Evolutionary conservation across 2,329 filamentous ascomycete genomes (phyloP), one percentile per base, ranked within the genome.

Genomic region (Ophiostoma australiae): DNA sequence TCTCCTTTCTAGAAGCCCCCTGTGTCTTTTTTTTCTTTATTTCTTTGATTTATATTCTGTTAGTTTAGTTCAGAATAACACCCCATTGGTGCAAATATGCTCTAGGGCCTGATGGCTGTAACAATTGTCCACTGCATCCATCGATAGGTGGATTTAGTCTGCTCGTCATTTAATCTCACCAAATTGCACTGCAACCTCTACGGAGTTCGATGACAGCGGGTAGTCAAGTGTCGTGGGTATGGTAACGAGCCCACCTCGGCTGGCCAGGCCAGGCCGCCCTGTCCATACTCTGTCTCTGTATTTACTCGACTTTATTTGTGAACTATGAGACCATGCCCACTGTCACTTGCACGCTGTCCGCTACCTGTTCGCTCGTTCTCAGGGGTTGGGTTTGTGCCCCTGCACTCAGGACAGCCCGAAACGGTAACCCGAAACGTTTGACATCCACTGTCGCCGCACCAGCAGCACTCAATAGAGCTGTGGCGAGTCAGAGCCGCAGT

Each of bases 391-490:
- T n/a, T 58, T 11, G 10, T 27, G 48, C n/a, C 52, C 52, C 52
- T 58, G 52, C 52, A 35, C 61, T 23, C 17, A 11, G 5, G 61
- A 37, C 31, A 35, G 15, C 61, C 63, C 63, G 63, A 66, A 66
- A 66, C 63, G 63, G 63, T 15, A 66, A 23, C 52, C 35, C 63
- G 63, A 66, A 66, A 66, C 63, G 63, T 39, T 39, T 37, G 20
- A 39, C 63, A 39, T 41, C 35, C 63, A 66, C 63, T 39, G 63
- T 31, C 61, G 61, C 61, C 33, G 33, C 31, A 37, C 61, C 31
- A 35, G 10, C 31, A 31, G 2, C 11, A 37, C 61, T 15, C 20
- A 37, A 11, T 13, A 8, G 15, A 35, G 15, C 7, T 35, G 7
- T 35, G 17, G 13, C 27, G 33, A 37, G 61, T 58, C 23, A 27